These are phyloP conservation scores for Arxiozyma heterogenica DNA, from an alignment of 1,139 yeast genomes.

Conservation along the genomic window DNA sequence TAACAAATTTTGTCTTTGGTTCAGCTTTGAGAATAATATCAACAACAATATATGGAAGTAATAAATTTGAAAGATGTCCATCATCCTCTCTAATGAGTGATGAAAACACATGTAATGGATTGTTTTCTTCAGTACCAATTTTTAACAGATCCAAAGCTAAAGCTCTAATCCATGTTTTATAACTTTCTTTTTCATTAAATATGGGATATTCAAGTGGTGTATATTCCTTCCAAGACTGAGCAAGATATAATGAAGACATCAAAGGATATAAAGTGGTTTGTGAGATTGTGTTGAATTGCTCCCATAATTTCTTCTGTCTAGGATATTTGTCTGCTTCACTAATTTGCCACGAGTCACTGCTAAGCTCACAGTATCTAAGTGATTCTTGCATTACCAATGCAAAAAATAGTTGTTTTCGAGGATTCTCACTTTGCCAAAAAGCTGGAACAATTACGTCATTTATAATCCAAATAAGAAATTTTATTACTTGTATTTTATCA, in stretches of 20 bases:
- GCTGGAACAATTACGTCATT: conserved; percentile 65
- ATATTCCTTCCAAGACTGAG: conserved; percentile 41
- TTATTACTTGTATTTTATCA: conserved; percentile 52
- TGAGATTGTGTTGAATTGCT: conserved; percentile 54
- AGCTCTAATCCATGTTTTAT: conserved; percentile 58
- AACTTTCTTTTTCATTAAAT: conserved; percentile 37
- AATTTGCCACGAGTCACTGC: conserved; percentile 32
- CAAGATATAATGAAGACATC: conserved; percentile 57
- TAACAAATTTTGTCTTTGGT: conserved; percentile 36
- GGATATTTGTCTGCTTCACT: conserved; percentile 28
- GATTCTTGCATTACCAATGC: conserved; percentile 90
- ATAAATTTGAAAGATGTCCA: conserved; percentile 54
- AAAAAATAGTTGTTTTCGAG: conserved; percentile 71
- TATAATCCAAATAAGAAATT: conserved; percentile 57
- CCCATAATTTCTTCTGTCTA: conserved; percentile 44
- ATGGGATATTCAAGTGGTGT: conserved; percentile 40
- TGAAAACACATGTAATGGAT: conserved; percentile 57
- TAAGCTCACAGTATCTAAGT: conserved; percentile 54
- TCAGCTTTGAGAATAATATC: conserved; percentile 45
- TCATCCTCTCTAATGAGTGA: conserved; percentile 67
- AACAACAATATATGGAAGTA: conserved; percentile 73
- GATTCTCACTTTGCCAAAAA: conserved; percentile 85
- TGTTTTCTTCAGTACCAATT: conserved; percentile 35
- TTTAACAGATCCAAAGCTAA: conserved; percentile 59
- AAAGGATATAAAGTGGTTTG: conserved; percentile 72